phyloP scores from a whole-genome alignment of 768 basidiomycete species.

The Rhizopogon salebrosus region DNA sequence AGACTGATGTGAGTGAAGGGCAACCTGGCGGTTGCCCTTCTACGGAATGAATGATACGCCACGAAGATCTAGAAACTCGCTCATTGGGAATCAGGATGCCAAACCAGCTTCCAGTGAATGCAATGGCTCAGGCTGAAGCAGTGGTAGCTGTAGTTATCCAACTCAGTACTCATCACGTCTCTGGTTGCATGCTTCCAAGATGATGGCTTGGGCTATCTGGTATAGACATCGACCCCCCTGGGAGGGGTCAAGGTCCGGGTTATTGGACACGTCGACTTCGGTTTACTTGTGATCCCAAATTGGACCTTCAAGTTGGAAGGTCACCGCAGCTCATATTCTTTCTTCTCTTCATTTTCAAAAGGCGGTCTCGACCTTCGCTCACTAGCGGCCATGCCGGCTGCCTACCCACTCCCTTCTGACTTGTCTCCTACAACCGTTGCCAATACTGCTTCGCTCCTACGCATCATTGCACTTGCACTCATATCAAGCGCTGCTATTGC shows the following conservation, averaged over 20 bases:
- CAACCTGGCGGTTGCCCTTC: no score
- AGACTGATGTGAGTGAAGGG: no score
- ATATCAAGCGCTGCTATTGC: slow-evolving; percentile 95
- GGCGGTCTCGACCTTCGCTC: background rate
- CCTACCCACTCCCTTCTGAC: slow-evolving; percentile 68
- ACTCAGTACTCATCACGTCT: no score
- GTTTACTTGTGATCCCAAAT: background rate
- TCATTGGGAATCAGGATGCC: no score
- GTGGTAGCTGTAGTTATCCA: no score
- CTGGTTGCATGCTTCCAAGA: no score
- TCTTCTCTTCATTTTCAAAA: background rate
- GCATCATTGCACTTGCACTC: slow-evolving; percentile 83
- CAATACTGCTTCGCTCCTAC: slow-evolving; percentile 87
- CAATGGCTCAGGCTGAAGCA: no score
- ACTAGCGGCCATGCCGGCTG: slow-evolving; percentile 59
- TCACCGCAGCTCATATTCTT: background rate
- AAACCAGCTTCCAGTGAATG: no score
- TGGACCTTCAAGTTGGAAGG: no score
- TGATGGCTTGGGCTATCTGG: no score
- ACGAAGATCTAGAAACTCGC: no score
- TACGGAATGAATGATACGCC: no score
- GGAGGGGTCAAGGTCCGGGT: background rate
- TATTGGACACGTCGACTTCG: slow-evolving; percentile 19
- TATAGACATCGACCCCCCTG: background rate
- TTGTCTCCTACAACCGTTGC: slow-evolving; percentile 67